phyloP scores from a whole-genome alignment of 2,329 filamentous ascomycete genomes.

The Penicillium aurantiogriseum region DNA sequence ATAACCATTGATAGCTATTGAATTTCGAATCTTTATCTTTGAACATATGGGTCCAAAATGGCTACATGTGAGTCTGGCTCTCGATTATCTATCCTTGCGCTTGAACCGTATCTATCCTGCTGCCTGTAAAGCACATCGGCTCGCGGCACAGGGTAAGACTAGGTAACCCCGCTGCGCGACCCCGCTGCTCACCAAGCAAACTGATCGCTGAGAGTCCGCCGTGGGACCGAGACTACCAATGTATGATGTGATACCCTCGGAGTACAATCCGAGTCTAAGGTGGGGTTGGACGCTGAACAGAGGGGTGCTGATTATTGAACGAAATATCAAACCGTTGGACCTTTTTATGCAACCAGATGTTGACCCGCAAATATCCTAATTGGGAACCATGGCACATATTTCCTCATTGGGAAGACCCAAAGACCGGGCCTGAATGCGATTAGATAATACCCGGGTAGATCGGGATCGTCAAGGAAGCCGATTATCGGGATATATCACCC shows the following conservation, averaged over 20 bases:
- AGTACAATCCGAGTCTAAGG: not conserved
- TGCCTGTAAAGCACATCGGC: not conserved
- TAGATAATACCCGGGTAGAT: constrained; percentile 4
- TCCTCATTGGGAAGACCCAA: not conserved
- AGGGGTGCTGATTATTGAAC: not conserved
- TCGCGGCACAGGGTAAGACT: not conserved
- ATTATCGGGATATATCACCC: not conserved
- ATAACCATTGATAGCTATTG: not conserved
- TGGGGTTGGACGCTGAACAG: not conserved
- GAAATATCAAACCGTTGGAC: not conserved
- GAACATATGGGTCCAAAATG: not conserved
- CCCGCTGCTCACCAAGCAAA: not conserved
- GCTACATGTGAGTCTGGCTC: not conserved
- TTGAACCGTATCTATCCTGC: not conserved
- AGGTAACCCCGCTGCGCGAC: not conserved
- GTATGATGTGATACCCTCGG: not conserved
- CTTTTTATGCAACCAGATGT: not conserved
- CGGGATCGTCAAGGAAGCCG: not conserved
- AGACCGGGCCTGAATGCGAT: not conserved
- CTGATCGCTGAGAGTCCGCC: not conserved
- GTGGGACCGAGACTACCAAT: not conserved
- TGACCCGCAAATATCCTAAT: not conserved
- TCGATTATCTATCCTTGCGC: not conserved
- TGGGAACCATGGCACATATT: not conserved
- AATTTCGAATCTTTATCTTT: not conserved